Conservation (phyloP, 1,139 yeast species). For the Yamadazyma oceani region DNA sequence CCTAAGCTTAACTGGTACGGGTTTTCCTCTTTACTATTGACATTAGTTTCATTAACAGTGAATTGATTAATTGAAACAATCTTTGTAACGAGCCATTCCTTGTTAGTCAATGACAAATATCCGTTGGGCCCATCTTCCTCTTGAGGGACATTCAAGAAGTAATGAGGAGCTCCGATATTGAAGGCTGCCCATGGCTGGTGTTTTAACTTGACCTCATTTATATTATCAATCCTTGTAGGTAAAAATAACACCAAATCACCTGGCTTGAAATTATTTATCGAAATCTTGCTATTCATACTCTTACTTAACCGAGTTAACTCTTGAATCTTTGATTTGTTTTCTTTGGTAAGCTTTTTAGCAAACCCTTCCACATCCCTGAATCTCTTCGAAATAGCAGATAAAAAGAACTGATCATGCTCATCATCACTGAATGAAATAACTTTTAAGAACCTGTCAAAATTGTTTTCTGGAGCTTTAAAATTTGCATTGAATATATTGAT, state of each 20-base stretch:
- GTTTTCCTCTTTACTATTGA: slow-evolving; percentile 30
- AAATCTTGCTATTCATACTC: slow-evolving; percentile 51
- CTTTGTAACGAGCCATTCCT: slow-evolving; percentile 76
- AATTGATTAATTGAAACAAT: slow-evolving; percentile 51
- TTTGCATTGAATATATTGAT: slow-evolving; percentile 19
- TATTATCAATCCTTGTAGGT: slow-evolving; percentile 62
- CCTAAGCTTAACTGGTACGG: slow-evolving; percentile 53
- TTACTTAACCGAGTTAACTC: slow-evolving; percentile 36
- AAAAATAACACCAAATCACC: slow-evolving; percentile 81
- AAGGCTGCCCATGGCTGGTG: slow-evolving; percentile 83
- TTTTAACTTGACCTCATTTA: slow-evolving; percentile 18
- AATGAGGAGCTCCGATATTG: slow-evolving; percentile 79
- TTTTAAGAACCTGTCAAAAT: slow-evolving; percentile 27
- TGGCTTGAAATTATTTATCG: slow-evolving; percentile 61
- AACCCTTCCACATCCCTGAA: slow-evolving; percentile 89
- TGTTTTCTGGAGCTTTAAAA: slow-evolving; percentile 19
- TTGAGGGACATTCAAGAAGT: slow-evolving; percentile 49
- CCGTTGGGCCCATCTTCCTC: slow-evolving; percentile 13
- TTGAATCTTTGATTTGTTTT: slow-evolving; percentile 55
- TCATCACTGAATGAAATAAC: slow-evolving; percentile 38
- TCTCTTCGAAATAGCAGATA: slow-evolving; percentile 69
- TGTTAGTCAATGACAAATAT: slow-evolving; percentile 21
- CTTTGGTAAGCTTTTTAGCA: slow-evolving; percentile 83
- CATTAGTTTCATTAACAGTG: slow-evolving; percentile 39
- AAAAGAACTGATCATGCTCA: slow-evolving; percentile 43